These are phyloP conservation scores for Aphanomyces cochlioides DNA, from an alignment of 352 stramenopile genomes.

Conservation along the genomic window DNA sequence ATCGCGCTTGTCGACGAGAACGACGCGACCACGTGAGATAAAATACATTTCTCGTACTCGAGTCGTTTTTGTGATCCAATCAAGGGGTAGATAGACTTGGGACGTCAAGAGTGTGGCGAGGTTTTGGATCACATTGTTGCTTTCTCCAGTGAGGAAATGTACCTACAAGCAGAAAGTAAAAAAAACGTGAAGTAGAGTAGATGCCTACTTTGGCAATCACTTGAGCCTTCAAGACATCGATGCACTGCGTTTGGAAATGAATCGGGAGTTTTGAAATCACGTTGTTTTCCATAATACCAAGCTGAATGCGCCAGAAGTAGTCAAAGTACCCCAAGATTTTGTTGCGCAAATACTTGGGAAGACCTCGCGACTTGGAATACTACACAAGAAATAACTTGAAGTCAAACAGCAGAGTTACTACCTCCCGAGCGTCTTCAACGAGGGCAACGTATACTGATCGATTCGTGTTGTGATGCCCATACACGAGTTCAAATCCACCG, in stretches of 20 bases:
- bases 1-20: conserved; percentile 25
- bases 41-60: conserved; percentile 26
- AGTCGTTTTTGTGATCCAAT: conserved; percentile 28
- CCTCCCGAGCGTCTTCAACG: conserved; percentile 24
- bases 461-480: conserved; percentile 24
- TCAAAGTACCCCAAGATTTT: conserved; percentile 30
- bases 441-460: conserved; percentile 21
- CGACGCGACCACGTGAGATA: conserved; percentile 24
- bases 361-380: conserved; percentile 17
- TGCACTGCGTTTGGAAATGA: conserved; percentile 30
- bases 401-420: not conserved
- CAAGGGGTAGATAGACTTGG: conserved; percentile 27
- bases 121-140: conserved; percentile 25
- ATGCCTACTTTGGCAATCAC: conserved; percentile 25
- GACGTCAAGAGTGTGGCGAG: conserved; percentile 26
- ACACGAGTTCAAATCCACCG: conserved; percentile 26
- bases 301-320: conserved; percentile 30
- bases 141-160: conserved; percentile 17
- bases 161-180: not conserved
- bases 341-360: conserved; percentile 20
- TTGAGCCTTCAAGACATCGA: conserved; percentile 23
- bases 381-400: not conserved
- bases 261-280: conserved; percentile 15
- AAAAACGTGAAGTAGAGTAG: not conserved
- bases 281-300: conserved; percentile 29